Conservation (phyloP, 129 eudicot genomes). For the Kitagawia praeruptora region DNA sequence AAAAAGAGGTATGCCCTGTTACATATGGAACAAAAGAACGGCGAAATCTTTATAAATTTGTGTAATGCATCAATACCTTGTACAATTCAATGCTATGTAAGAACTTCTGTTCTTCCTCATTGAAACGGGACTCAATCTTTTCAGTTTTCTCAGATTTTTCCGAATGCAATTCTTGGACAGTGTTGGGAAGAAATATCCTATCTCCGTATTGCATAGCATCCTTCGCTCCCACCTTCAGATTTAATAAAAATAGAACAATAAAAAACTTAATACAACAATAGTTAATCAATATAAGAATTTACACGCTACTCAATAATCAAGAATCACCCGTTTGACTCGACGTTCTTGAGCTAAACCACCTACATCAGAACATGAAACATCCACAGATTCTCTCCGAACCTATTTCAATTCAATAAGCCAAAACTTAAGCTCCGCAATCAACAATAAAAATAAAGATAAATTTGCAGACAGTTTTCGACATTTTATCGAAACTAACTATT, state of each 20-base stretch:
- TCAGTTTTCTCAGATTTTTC: slow-evolving; percentile 25
- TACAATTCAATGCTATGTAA: slow-evolving; percentile 66
- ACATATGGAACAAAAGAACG: neutral
- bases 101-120: slow-evolving; percentile 61
- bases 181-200: slow-evolving; percentile 65
- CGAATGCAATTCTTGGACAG: slow-evolving; percentile 41
- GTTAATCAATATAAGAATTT: neutral
- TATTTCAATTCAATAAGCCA: slow-evolving; percentile 15
- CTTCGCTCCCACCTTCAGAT: slow-evolving; percentile 68
- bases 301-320: neutral
- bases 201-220: slow-evolving; percentile 72
- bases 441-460: neutral
- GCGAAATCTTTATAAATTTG: neutral
- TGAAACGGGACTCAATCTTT: slow-evolving; percentile 30
- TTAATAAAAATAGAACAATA: slow-evolving; percentile 6
- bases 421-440: neutral
- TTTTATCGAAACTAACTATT: neutral
- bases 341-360: slow-evolving; percentile 29
- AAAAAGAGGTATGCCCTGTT: neutral
- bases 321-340: slow-evolving; percentile 56
- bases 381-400: slow-evolving; percentile 62
- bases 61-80: slow-evolving; percentile 45
- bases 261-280: neutral
- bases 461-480: neutral
- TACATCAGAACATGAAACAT: slow-evolving; percentile 8